phyloP scores from a whole-genome alignment of 2,329 filamentous ascomycete genomes.

The Ustulina deusta region DNA sequence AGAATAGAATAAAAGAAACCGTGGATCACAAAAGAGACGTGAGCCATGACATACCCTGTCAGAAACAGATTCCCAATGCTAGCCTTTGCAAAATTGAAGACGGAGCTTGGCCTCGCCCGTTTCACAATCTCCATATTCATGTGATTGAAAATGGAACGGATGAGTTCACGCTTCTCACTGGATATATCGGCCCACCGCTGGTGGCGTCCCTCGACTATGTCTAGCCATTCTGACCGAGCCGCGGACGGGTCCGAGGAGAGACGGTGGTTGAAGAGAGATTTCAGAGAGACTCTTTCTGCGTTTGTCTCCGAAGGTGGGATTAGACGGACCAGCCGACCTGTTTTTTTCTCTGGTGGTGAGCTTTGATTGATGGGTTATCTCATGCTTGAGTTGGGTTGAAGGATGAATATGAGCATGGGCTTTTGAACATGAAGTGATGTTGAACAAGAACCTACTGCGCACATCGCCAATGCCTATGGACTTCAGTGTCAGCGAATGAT shows the following conservation, averaged over 20 bases:
- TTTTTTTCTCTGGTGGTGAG: background rate
- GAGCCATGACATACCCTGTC: constrained; percentile 66
- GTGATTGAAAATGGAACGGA: constrained; percentile 80
- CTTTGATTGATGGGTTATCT: background rate
- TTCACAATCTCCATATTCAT: constrained; percentile 84
- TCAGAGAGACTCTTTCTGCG: constrained; percentile 79
- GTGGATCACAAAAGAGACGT: background rate
- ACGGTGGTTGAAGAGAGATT: constrained; percentile 87
- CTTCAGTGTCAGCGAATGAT: background rate
- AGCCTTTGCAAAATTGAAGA: constrained; percentile 81
- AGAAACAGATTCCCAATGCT: constrained; percentile 84
- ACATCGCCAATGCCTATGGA: constrained; percentile 51
- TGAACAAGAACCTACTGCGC: constrained; percentile 45
- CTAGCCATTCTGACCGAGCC: constrained; percentile 85
- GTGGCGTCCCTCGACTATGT: constrained; percentile 87
- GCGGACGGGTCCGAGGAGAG: constrained; percentile 69
- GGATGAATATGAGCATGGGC: background rate
- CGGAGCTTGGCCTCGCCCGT: constrained; percentile 76
- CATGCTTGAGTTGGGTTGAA: background rate
- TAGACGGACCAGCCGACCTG: constrained; percentile 87
- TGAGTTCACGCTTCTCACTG: constrained; percentile 79
- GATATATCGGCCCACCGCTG: constrained; percentile 78
- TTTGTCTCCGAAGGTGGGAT: constrained; percentile 76
- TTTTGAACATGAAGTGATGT: background rate
- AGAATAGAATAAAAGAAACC: background rate